phyloP scores from a whole-genome alignment of 1,139 yeast genomes.

The Saccharomycopsis hybrid region DNA sequence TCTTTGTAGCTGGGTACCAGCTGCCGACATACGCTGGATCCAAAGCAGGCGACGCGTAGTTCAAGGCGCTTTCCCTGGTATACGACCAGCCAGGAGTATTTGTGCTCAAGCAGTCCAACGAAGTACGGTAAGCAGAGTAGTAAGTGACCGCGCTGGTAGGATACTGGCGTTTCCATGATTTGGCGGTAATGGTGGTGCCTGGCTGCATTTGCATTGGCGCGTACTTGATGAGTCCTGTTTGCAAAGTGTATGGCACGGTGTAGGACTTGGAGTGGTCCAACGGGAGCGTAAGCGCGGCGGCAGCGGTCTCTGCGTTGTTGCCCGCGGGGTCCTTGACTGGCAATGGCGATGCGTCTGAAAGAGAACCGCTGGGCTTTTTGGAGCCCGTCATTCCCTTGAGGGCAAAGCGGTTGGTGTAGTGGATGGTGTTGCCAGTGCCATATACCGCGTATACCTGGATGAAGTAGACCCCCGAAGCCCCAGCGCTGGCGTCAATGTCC shows the following conservation, averaged over 20 bases:
- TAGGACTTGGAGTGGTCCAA: slow-evolving; percentile 32
- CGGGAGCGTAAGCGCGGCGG: slow-evolving; percentile 28
- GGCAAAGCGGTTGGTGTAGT: slow-evolving; percentile 62
- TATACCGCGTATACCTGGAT: slow-evolving; percentile 54
- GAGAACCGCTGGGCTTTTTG: slow-evolving; percentile 33
- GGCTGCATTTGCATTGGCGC: slow-evolving; percentile 96
- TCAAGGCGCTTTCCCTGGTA: slow-evolving; percentile 51
- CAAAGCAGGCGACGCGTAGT: slow-evolving; percentile 64
- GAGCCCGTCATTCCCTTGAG: slow-evolving; percentile 69
- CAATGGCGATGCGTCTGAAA: slow-evolving; percentile 38
- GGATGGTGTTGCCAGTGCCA: slow-evolving; percentile 46
- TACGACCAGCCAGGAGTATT: slow-evolving; percentile 81
- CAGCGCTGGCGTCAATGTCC: slow-evolving; percentile 37
- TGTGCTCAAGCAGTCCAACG: slow-evolving; percentile 52
- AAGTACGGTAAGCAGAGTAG: slow-evolving; percentile 36
- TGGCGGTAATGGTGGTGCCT: slow-evolving; percentile 56
- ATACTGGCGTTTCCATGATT: slow-evolving; percentile 53
- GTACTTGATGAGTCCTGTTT: slow-evolving; percentile 66
- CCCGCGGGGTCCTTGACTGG: slow-evolving; percentile 35
- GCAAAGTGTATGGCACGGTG: slow-evolving; percentile 57
- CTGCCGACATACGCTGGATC: slow-evolving; percentile 52
- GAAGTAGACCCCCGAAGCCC: slow-evolving; percentile 60
- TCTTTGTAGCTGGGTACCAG: slow-evolving; percentile 37
- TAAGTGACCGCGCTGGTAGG: slow-evolving; percentile 64
- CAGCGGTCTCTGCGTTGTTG: slow-evolving; percentile 24